phyloP scores from a whole-genome alignment of 257 asterid genomes.

The Lantana camara region DNA sequence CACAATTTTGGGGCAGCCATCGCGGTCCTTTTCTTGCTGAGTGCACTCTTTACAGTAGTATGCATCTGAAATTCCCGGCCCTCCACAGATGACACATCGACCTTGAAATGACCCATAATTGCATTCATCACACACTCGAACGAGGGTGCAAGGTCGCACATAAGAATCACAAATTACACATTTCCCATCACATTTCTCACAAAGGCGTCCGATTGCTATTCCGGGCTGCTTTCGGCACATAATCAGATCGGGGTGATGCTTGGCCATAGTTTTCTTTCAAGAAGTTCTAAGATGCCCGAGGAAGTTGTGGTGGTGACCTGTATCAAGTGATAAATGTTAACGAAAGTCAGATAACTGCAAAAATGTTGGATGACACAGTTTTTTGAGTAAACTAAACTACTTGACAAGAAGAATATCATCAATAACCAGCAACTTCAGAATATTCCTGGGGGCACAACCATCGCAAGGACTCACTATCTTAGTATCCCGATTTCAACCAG shows the following conservation, averaged over 20 bases:
- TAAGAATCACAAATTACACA: constrained; percentile 88
- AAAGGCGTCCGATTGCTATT: constrained; percentile 82
- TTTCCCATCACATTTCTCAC: constrained; percentile 88
- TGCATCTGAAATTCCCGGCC: constrained; percentile 84
- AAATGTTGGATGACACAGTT: neutral
- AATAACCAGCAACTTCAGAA: neutral
- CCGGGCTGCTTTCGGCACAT: constrained; percentile 96
- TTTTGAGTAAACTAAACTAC: neutral
- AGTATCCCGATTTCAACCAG: constrained; percentile 7
- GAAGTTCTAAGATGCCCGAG: constrained; percentile 18
- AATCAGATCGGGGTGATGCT: constrained; percentile 91
- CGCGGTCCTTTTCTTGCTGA: constrained; percentile 83
- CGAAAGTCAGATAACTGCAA: neutral
- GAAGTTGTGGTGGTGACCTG: constrained; percentile 22
- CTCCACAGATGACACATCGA: constrained; percentile 86
- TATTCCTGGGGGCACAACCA: constrained; percentile 16
- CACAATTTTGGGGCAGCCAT: constrained; percentile 87
- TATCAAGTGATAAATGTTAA: neutral
- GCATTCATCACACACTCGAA: constrained; percentile 86
- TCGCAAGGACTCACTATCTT: neutral
- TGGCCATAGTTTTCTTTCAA: constrained; percentile 55
- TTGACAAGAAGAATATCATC: neutral
- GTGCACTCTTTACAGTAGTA: constrained; percentile 93
- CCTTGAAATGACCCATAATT: constrained; percentile 91
- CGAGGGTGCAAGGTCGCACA: constrained; percentile 90